Evolutionary conservation across 176 grass and related monocot species (phyloP).

Genomic region (Alopecurus myosuroides): DNA sequence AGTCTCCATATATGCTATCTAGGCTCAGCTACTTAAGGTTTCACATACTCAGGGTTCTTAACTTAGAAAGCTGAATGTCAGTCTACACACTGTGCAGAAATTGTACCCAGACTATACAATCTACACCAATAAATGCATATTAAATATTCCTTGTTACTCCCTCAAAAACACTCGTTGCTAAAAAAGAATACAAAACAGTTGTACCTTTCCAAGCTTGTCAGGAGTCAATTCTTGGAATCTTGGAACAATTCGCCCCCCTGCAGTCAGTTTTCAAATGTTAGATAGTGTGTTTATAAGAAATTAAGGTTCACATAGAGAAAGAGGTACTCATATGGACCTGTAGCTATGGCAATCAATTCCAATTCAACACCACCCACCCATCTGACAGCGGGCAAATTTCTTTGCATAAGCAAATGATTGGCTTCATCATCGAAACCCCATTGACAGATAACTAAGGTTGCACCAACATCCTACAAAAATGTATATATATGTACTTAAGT

Average conservation of each 20-base stretch:
- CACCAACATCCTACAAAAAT: conserved; percentile 66
- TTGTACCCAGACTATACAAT: neutral
- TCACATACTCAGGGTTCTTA: neutral
- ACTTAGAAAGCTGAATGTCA: neutral
- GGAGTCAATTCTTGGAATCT: conserved; percentile 77
- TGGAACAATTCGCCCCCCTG: conserved; percentile 83
- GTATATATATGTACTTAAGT: neutral
- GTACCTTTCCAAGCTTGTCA: conserved; percentile 87
- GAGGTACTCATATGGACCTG: conserved; percentile 39
- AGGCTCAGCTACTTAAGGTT: neutral
- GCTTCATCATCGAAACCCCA: conserved; percentile 98
- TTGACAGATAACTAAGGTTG: conserved; percentile 90
- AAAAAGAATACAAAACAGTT: conserved; percentile 1
- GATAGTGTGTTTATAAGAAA: neutral
- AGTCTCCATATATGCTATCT: neutral
- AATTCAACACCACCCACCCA: conserved; percentile 98
- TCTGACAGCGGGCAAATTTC: conserved; percentile 94
- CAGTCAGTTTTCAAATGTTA: conserved; percentile 26
- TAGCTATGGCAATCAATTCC: conserved; percentile 96
- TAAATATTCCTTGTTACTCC: neutral
- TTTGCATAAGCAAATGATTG: conserved; percentile 85
- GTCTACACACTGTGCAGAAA: too few species aligned
- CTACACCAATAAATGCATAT: neutral
- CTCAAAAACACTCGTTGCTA: neutral
- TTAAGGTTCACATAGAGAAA: neutral